Evolutionary conservation across 2,329 filamentous ascomycete species (phyloP).

Genomic region (Xylariaceae sp.): DNA sequence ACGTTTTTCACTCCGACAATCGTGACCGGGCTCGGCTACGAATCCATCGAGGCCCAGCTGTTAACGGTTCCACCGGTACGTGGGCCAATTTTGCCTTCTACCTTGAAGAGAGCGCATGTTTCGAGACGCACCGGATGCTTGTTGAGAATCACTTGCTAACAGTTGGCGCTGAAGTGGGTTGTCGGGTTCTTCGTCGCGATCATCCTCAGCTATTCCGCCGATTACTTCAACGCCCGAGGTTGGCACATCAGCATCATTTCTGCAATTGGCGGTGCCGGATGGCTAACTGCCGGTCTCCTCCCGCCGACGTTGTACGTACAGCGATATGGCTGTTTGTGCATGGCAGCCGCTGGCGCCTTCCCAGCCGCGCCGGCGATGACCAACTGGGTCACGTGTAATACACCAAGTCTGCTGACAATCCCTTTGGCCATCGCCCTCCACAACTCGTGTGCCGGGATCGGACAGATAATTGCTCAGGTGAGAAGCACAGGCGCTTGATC

Average conservation of each 20-base stretch:
- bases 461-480: conserved; percentile 29
- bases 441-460: conserved; percentile 32
- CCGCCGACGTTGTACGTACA: conserved; percentile 18
- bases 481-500: too few relatives aligned
- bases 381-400: conserved; percentile 35
- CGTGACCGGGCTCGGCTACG: conserved; percentile 37
- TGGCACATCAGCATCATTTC: conserved; percentile 23
- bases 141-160: too few relatives aligned
- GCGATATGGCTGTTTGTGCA: conserved; percentile 32
- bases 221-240: conserved; percentile 19
- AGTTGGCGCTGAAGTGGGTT: conserved; percentile 14
- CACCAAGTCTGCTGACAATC: conserved; percentile 31
- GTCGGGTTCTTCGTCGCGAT: conserved; percentile 23
- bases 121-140: too few relatives aligned
- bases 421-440: conserved; percentile 33
- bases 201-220: conserved; percentile 19
- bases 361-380: conserved; percentile 31
- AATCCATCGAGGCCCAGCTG: conserved; percentile 23
- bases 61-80: conserved; percentile 22
- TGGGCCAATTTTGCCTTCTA: too few relatives aligned
- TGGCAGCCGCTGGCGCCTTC: conserved; percentile 33
- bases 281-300: conserved; percentile 27
- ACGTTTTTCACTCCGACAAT: conserved; percentile 51
- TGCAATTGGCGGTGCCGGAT: conserved; percentile 25
- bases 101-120: too few relatives aligned